A percentile compares a stretch with the other conserved stretches of the same genome.
These are phyloP conservation scores for Boletus patriciae DNA, from an alignment of 768 basidiomycete species.

Conservation along the genomic window DNA sequence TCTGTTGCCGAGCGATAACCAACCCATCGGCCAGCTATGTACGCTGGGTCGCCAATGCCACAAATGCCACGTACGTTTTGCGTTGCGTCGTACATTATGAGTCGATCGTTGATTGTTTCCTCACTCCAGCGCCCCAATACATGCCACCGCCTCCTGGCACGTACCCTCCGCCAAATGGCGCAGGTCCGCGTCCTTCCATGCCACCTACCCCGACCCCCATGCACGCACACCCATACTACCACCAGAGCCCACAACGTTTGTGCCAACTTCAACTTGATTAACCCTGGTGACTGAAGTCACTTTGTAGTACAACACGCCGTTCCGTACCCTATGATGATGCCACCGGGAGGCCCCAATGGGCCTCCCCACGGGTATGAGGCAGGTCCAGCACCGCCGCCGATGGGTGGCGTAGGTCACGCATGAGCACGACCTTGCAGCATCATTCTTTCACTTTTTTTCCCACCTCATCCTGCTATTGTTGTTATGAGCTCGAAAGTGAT, in stretches of 20 bases:
- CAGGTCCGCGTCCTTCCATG: conserved; percentile 81
- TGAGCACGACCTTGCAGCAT: conserved; percentile 33
- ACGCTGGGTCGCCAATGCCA: conserved; percentile 75
- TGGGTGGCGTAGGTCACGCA: conserved; percentile 71
- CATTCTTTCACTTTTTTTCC: conserved; percentile 10
- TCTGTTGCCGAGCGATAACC: neutral
- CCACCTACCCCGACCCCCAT: conserved; percentile 88
- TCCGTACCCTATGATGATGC: conserved; percentile 90
- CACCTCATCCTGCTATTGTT: conserved; percentile 16
- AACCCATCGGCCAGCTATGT: conserved; percentile 59
- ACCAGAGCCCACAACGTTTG: conserved; percentile 86
- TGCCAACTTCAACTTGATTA: conserved; percentile 18
- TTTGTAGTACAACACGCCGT: conserved; percentile 79
- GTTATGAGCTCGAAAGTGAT: conserved; percentile 30
- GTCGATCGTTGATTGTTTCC: conserved; percentile 5
- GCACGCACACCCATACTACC: conserved; percentile 85
- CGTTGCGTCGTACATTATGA: neutral
- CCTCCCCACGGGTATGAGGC: conserved; percentile 76
- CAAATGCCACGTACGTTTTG: conserved; percentile 79
- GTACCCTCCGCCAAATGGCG: conserved; percentile 78
- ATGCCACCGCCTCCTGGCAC: conserved; percentile 78
- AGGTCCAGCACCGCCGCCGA: conserved; percentile 65
- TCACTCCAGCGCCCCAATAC: conserved; percentile 60
- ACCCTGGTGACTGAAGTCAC: conserved; percentile 29
- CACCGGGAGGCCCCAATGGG: conserved; percentile 61